Conservation (phyloP, 176 grass and related monocot genomes). For the Zea mays region Zm-B73-REFERENCE-NAM-5.0 NC_050104.1:26089001-26089500, state of each 20-base stretch:
- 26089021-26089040: conserved; percentile 9
- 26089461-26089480: not conserved
- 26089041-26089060: not conserved
- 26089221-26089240: not conserved
- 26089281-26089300: not conserved
- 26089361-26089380: not conserved
- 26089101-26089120: not conserved
- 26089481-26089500: not conserved
- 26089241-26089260: no score
- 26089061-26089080: not conserved
- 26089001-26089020: not conserved
- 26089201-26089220: no score
- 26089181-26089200: no score
- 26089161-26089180: no score
- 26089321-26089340: not conserved
- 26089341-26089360: not conserved
- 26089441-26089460: not conserved
- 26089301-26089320: not conserved
- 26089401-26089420: not conserved
- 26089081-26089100: not conserved
- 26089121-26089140: not conserved
- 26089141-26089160: no score
- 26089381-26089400: not conserved
- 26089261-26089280: no score
- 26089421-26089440: not conserved